A percentile compares a stretch with the other conserved stretches of the same genome.
These are phyloP conservation scores for Pseudopithomyces chartarum DNA, from an alignment of 2,329 filamentous ascomycete genomes.

Conservation along the genomic window DNA sequence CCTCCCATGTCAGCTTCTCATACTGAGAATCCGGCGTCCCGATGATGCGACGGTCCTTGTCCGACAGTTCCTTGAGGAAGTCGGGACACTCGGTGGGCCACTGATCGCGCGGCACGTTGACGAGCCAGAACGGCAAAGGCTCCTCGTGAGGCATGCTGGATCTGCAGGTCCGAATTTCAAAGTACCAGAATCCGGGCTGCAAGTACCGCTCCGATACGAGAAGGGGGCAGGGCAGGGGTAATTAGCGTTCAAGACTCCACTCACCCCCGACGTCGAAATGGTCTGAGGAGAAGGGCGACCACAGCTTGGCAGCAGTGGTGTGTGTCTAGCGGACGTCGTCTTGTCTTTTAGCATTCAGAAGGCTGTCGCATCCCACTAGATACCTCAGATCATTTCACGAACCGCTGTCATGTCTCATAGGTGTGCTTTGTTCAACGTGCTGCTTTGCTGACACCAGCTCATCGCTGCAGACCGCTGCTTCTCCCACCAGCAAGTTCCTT, in stretches of 20 bases:
- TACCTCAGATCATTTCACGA: no score
- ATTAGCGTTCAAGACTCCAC: neutral
- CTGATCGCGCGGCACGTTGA: slow-evolving; percentile 70
- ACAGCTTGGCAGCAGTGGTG: neutral
- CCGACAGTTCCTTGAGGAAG: slow-evolving; percentile 66
- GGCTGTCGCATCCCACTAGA: neutral
- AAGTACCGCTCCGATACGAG: neutral
- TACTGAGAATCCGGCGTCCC: slow-evolving; percentile 72
- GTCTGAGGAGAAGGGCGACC: neutral
- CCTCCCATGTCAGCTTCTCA: slow-evolving; percentile 67
- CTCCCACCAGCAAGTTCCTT: neutral
- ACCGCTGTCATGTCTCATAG: no score
- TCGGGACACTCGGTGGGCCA: slow-evolving; percentile 72
- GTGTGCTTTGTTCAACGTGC: neutral
- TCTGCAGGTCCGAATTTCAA: neutral
- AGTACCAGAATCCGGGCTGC: neutral
- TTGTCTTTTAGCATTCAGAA: neutral
- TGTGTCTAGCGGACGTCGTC: neutral
- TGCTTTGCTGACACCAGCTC: neutral
- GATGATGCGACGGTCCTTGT: slow-evolving; percentile 74
- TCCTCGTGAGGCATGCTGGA: slow-evolving; percentile 32
- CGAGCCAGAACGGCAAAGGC: slow-evolving; percentile 75
- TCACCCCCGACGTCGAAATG: neutral
- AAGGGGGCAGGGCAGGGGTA: neutral
- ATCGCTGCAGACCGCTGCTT: slow-evolving; percentile 2